Percentiles rank a stretch among this genome's conserved stretches.
Evolutionary conservation across 2,329 filamentous ascomycete species (phyloP).

Genomic region (Pseudogymnoascus sp.): DNA sequence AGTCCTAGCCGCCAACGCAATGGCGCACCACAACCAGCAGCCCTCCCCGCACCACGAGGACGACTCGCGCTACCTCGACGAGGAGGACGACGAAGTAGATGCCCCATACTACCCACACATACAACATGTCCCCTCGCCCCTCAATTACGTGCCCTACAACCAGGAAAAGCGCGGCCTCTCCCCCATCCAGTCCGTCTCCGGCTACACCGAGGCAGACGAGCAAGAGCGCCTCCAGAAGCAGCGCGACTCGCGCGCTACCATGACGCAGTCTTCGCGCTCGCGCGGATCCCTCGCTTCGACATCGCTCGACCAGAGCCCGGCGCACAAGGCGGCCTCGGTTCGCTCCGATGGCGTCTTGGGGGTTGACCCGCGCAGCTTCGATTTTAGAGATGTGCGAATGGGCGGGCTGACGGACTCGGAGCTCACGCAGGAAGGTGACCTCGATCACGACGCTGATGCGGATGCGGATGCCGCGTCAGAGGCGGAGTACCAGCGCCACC

Average conservation of each 20-base stretch:
- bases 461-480: slow-evolving; percentile 25
- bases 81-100: slow-evolving; percentile 32
- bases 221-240: slow-evolving; percentile 41
- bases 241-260: slow-evolving; percentile 42
- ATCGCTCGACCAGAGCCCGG: slow-evolving; percentile 31
- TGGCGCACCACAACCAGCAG: slow-evolving; percentile 27
- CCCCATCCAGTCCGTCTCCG: slow-evolving; percentile 87
- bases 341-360: slow-evolving; percentile 26
- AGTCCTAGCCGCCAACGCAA: slow-evolving; percentile 20
- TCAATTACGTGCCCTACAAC: slow-evolving; percentile 61
- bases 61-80: slow-evolving; percentile 23
- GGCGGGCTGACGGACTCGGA: slow-evolving; percentile 34
- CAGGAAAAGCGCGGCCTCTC: slow-evolving; percentile 66
- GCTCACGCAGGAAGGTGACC: slow-evolving; percentile 31
- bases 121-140: slow-evolving; percentile 55
- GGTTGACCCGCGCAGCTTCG: slow-evolving; percentile 24
- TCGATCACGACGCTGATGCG: background rate
- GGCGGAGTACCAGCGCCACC: slow-evolving; percentile 31
- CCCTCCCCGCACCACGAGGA: slow-evolving; percentile 16
- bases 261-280: slow-evolving; percentile 45
- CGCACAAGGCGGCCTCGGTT: slow-evolving; percentile 39
- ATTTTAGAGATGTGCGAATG: slow-evolving; percentile 26
- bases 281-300: slow-evolving; percentile 53
- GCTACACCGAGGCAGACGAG: slow-evolving; percentile 65
- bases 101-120: slow-evolving; percentile 30